Percentiles rank a stretch among this genome's conserved stretches.
Evolutionary conservation across 2,329 filamentous ascomycete genomes (phyloP).

Genomic region (Cercospora sp.): DNA sequence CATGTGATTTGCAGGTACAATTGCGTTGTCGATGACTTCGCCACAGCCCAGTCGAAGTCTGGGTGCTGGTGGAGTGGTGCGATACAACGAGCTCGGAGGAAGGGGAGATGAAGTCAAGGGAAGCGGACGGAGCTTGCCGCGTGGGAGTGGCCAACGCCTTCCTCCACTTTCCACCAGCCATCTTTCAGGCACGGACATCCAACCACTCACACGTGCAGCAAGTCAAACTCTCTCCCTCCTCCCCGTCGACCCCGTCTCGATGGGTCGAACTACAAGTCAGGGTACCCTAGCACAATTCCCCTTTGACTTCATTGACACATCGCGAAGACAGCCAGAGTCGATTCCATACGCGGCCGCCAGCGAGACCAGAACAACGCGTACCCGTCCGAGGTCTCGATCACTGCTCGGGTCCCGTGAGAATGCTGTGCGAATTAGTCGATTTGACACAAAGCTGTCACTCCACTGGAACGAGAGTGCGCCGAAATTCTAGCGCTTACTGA

Average conservation of each 20-base stretch:
- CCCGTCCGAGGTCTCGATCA: background rate
- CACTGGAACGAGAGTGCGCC: background rate
- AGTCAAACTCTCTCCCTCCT: background rate
- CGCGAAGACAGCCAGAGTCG: background rate
- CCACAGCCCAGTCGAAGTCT: background rate
- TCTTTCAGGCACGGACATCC: background rate
- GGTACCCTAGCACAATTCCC: background rate
- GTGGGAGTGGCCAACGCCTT: background rate
- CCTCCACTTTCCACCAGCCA: slow-evolving; percentile 2
- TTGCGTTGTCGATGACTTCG: background rate
- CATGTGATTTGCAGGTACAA: background rate
- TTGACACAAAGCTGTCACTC: background rate
- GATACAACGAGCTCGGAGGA: background rate
- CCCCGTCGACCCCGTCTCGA: background rate
- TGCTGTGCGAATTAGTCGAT: background rate
- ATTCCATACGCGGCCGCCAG: background rate
- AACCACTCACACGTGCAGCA: background rate
- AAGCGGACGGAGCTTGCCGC: background rate
- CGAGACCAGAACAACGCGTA: background rate
- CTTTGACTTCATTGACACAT: background rate
- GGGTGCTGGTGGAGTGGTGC: background rate
- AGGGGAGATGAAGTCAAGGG: background rate
- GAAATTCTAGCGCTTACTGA: background rate
- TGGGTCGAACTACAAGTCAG: background rate
- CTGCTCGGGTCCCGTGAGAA: background rate